Conservation (phyloP, 2,329 filamentous ascomycete genomes). For the Aspergillus sp. region DNA sequence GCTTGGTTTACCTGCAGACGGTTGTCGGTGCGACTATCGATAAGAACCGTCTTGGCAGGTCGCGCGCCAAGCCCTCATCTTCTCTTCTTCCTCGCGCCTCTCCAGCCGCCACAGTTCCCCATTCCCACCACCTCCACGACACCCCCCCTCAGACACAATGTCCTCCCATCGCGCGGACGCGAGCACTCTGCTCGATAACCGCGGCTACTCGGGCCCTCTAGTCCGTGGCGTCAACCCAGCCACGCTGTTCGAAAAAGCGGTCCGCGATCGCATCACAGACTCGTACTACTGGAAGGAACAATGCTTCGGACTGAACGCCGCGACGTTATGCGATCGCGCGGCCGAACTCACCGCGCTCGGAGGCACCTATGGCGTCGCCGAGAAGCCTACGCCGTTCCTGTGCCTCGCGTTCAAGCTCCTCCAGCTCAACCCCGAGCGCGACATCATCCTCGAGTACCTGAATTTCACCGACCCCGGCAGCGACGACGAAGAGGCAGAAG, state of each 20-base stretch:
- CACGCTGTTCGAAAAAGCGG: conserved; percentile 93
- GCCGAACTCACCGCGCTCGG: conserved; percentile 81
- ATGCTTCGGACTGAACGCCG: conserved; percentile 89
- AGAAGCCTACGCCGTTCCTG: conserved; percentile 85
- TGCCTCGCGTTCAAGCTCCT: conserved; percentile 94
- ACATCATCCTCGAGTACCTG: conserved; percentile 77
- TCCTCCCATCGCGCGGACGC: conserved; percentile 73
- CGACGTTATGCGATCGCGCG: conserved; percentile 80
- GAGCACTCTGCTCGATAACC: conserved; percentile 76
- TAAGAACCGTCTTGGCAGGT: conserved; percentile 30
- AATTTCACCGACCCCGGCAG: conserved; percentile 72
- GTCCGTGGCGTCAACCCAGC: conserved; percentile 90
- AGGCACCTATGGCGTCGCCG: conserved; percentile 79
- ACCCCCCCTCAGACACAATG: conserved; percentile 45
- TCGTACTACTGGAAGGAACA: conserved; percentile 99
- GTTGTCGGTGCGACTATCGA: conserved; percentile 42
- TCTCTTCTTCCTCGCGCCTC: conserved; percentile 9
- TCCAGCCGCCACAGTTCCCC: not conserved
- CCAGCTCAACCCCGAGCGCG: conserved; percentile 77
- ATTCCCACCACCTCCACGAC: conserved; percentile 34
- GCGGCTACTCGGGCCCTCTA: conserved; percentile 72
- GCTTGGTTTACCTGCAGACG: conserved; percentile 7
- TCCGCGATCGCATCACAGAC: conserved; percentile 92
- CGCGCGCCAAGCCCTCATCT: conserved; percentile 8
- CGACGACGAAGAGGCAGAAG: conserved; percentile 28